These are phyloP conservation scores for Meyerozyma sp. DNA, from an alignment of 1,139 yeast species.

Conservation along the genomic window DNA sequence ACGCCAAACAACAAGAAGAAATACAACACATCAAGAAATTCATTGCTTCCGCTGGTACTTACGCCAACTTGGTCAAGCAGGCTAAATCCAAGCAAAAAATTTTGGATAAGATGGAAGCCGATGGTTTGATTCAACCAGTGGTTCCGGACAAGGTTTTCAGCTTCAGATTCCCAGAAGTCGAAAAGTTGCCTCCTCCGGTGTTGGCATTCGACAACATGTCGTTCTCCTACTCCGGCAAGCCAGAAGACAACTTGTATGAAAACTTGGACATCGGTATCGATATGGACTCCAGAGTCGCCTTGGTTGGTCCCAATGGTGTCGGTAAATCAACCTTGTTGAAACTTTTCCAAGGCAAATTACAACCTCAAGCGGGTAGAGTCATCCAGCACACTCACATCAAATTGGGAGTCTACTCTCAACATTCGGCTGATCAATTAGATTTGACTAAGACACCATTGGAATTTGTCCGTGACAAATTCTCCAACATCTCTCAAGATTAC, in stretches of 20 bases:
- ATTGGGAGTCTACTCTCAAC: constrained; percentile 98
- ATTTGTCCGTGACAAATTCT: constrained; percentile 91
- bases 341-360: constrained; percentile 91
- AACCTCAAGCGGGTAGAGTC: constrained; percentile 89
- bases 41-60: constrained; percentile 99
- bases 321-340: constrained; percentile 96
- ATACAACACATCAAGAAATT: constrained; percentile 96
- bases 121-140: constrained; percentile 92
- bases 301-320: constrained; percentile 99
- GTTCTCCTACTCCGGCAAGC: constrained; percentile 83
- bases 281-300: constrained; percentile 98
- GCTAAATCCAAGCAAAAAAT: constrained; percentile 99
- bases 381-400: constrained; percentile 96
- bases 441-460: constrained; percentile 92
- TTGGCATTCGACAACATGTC: constrained; percentile 93
- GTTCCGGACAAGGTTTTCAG: constrained; percentile 89
- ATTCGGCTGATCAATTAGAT: constrained; percentile 97
- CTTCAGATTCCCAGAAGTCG: constrained; percentile 92
- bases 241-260: constrained; percentile 85
- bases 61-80: constrained; percentile 97
- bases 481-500: constrained; percentile 89
- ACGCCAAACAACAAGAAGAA: constrained; percentile 96
- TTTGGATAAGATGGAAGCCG: constrained; percentile 99
- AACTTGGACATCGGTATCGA: constrained; percentile 95
- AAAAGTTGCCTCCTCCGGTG: constrained; percentile 98